Conservation (phyloP, 805 yeast species). For the Tetrapisispora taiwanensis region DNA sequence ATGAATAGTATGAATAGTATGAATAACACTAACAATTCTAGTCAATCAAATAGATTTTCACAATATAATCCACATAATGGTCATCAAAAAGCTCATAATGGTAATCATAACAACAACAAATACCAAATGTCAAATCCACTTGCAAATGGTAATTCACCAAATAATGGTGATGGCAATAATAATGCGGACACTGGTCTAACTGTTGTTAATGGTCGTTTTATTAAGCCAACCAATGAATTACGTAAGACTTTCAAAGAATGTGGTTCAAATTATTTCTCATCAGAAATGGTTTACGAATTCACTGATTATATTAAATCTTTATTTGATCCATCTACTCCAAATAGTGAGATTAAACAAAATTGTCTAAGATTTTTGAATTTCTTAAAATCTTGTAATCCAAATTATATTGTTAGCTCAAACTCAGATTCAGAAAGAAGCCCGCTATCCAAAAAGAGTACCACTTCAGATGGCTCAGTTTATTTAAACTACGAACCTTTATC, state of each 20-base stretch:
- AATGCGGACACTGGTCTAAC: conserved; percentile 43
- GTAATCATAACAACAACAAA: neutral
- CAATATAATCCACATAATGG: conserved; percentile 1
- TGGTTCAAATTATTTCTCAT: conserved; percentile 49
- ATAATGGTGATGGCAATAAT: neutral
- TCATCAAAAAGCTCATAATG: neutral
- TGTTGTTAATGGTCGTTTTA: conserved; percentile 36
- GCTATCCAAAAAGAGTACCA: neutral
- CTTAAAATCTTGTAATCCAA: conserved; percentile 37
- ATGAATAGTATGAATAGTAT: too few relatives aligned
- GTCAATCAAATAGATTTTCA: neutral
- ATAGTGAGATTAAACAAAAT: conserved; percentile 11
- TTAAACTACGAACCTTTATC: conserved; percentile 26
- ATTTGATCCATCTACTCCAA: conserved; percentile 2
- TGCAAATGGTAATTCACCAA: neutral
- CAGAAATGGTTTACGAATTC: conserved; percentile 31
- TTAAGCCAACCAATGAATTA: conserved; percentile 51
- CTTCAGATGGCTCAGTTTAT: neutral
- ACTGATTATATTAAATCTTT: conserved; percentile 28
- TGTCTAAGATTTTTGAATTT: conserved; percentile 28
- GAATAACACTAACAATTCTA: conserved; percentile 1
- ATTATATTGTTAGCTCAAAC: conserved; percentile 18
- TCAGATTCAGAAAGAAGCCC: conserved; percentile 27
- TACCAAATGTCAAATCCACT: neutral
- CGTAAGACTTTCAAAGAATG: conserved; percentile 36